Evolutionary conservation across 345 rosid species (phyloP).

Genomic region (Carallia pectinifolia): DNA sequence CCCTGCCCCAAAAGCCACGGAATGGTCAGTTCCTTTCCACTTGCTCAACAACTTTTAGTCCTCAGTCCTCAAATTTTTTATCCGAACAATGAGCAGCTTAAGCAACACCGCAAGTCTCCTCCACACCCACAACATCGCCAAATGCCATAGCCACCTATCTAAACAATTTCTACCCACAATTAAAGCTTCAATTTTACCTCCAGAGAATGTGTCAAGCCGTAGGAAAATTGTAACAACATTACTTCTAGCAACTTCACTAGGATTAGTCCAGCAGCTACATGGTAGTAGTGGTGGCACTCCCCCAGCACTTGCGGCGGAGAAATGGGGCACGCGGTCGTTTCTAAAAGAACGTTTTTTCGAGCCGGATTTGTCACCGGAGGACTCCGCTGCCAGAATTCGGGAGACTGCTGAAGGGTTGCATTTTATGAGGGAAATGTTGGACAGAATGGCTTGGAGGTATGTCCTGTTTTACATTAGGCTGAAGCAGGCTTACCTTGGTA

Average conservation of each 20-base stretch:
- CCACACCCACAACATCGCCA: slow-evolving; percentile 22
- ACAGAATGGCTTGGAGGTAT: slow-evolving; percentile 89
- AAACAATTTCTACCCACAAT: slow-evolving; percentile 17
- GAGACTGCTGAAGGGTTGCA: slow-evolving; percentile 88
- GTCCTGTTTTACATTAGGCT: slow-evolving; percentile 71
- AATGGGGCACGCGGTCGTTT: slow-evolving; percentile 81
- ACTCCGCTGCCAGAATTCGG: slow-evolving; percentile 75
- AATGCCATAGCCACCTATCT: slow-evolving; percentile 15
- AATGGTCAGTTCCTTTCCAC: no score
- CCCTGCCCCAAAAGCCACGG: no score
- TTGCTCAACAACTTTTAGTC: not conserved
- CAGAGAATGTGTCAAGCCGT: slow-evolving; percentile 32
- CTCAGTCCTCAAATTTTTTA: slow-evolving; percentile 7
- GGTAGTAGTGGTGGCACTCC: slow-evolving; percentile 11
- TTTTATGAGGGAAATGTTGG: slow-evolving; percentile 79
- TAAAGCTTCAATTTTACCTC: slow-evolving; percentile 26
- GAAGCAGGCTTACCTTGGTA: slow-evolving; percentile 69
- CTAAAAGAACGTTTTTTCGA: slow-evolving; percentile 57
- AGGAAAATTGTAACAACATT: slow-evolving; percentile 40
- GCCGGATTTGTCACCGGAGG: slow-evolving; percentile 78
- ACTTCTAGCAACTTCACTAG: slow-evolving; percentile 34
- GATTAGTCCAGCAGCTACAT: slow-evolving; percentile 14
- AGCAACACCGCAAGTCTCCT: slow-evolving; percentile 41
- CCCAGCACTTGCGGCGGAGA: slow-evolving; percentile 54
- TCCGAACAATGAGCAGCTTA: slow-evolving; percentile 48